Percentiles rank a stretch among this genome's conserved stretches.
phyloP scores from a whole-genome alignment of 306 rosid species.

The Pyrus communis region DNA sequence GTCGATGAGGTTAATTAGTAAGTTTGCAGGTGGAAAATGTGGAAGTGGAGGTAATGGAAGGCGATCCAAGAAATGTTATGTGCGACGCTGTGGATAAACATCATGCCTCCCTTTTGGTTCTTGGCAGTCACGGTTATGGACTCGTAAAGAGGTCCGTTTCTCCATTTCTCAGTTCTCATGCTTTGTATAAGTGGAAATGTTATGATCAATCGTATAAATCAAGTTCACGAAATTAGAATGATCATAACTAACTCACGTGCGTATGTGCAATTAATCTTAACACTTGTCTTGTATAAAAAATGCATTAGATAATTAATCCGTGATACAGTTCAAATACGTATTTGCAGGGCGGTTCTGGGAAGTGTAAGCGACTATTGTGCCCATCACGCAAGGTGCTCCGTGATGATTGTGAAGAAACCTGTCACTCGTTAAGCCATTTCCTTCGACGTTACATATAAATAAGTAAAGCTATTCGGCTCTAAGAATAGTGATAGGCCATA shows the following conservation, averaged over 20 bases:
- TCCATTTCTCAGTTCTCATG: too few relatives aligned
- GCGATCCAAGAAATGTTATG: conserved; percentile 28
- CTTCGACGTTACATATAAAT: not conserved
- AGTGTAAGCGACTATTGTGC: conserved; percentile 32
- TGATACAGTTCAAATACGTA: not conserved
- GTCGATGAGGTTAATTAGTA: not conserved
- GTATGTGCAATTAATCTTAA: not conserved
- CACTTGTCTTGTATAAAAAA: not conserved
- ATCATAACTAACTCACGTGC: too few relatives aligned
- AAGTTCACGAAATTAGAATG: too few relatives aligned
- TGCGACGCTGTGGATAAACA: conserved; percentile 23
- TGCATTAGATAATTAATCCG: too few relatives aligned
- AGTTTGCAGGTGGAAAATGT: conserved; percentile 14
- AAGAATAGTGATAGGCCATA: not conserved
- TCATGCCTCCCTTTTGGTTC: conserved; percentile 24
- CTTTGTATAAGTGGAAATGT: not conserved
- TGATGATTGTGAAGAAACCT: conserved; percentile 27
- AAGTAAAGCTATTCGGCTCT: not conserved
- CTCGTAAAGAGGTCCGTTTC: conserved; percentile 19
- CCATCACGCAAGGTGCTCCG: conserved; percentile 26
- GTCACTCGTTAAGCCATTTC: not conserved
- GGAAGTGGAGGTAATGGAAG: conserved; percentile 20
- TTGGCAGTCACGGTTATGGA: conserved; percentile 39
- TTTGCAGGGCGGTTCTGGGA: conserved; percentile 23
- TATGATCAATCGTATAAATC: not conserved